Conservation (phyloP, 306 rosid species). For the Dalbergia cultrata region DNA sequence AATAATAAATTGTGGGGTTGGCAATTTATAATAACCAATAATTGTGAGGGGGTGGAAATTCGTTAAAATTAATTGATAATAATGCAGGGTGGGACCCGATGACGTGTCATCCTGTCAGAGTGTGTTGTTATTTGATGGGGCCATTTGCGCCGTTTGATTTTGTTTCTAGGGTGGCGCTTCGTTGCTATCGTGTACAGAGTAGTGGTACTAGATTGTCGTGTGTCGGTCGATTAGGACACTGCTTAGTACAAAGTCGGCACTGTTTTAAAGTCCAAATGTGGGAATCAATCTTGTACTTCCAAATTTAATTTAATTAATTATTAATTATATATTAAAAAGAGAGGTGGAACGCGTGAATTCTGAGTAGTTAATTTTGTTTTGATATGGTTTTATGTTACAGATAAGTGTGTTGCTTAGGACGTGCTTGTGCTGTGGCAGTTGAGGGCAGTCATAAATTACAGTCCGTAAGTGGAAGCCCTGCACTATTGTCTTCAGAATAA, state of each 20-base stretch:
- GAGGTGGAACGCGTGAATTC: too few relatives aligned
- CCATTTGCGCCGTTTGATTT: slow-evolving; percentile 55
- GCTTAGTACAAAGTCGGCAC: background rate
- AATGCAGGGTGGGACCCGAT: background rate
- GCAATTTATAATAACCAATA: slow-evolving; percentile 31
- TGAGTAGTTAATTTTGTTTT: too few relatives aligned
- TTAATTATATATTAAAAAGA: too few relatives aligned
- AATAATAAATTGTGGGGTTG: background rate
- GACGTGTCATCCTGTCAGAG: background rate
- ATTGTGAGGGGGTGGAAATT: background rate
- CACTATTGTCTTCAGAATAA: too few relatives aligned
- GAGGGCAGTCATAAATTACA: too few relatives aligned
- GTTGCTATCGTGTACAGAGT: slow-evolving; percentile 13
- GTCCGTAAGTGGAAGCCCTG: too few relatives aligned
- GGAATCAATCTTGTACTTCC: slow-evolving; percentile 7
- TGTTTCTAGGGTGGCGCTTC: slow-evolving; percentile 41
- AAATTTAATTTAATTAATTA: background rate
- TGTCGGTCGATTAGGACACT: slow-evolving; percentile 44
- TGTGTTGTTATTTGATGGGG: slow-evolving; percentile 1
- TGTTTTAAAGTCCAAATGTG: slow-evolving; percentile 29
- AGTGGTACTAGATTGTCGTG: slow-evolving; percentile 26
- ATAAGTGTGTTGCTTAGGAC: too few relatives aligned
- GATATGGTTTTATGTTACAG: background rate
- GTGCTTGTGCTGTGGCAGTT: too few relatives aligned
- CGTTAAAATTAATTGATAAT: background rate